Conservation (phyloP, 2,329 filamentous ascomycete species). For the Aureobasidium sp. region DNA sequence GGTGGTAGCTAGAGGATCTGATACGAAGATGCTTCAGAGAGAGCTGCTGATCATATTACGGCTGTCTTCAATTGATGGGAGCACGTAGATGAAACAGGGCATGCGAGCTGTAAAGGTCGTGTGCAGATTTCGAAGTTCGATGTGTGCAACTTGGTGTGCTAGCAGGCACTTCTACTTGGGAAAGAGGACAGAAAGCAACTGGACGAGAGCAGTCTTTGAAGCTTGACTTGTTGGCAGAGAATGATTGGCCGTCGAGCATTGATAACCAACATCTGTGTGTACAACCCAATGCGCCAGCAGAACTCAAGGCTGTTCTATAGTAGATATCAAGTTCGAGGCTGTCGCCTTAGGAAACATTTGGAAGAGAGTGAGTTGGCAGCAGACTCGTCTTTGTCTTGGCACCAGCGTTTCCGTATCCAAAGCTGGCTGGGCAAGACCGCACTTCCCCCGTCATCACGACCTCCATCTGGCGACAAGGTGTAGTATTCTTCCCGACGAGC, state of each 20-base stretch:
- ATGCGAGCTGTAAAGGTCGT: background rate
- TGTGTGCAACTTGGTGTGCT: background rate
- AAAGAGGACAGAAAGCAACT: background rate
- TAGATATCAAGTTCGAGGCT: too few relatives aligned
- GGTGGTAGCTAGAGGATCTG: background rate
- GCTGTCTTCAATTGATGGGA: background rate
- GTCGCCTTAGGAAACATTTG: background rate
- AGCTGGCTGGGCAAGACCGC: slow-evolving; percentile 1
- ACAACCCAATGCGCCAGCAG: background rate
- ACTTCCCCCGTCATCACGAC: slow-evolving; percentile 5
- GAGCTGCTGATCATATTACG: background rate
- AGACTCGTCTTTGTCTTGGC: background rate
- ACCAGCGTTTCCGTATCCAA: background rate
- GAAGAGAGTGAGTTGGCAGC: background rate
- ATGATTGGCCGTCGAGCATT: background rate
- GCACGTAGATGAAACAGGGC: background rate
- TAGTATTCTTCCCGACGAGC: slow-evolving; percentile 11
- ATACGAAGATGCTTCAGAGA: background rate
- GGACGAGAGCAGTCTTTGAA: background rate
- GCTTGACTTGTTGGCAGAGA: background rate
- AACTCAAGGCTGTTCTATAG: too few relatives aligned
- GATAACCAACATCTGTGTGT: background rate
- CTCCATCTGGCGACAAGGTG: background rate
- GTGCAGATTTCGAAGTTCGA: background rate
- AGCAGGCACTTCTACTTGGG: background rate